Evolutionary conservation across 306 rosid species (phyloP), one percentile per base, ranked within the genome.

Genomic region (Lagenaria siceraria): DNA sequence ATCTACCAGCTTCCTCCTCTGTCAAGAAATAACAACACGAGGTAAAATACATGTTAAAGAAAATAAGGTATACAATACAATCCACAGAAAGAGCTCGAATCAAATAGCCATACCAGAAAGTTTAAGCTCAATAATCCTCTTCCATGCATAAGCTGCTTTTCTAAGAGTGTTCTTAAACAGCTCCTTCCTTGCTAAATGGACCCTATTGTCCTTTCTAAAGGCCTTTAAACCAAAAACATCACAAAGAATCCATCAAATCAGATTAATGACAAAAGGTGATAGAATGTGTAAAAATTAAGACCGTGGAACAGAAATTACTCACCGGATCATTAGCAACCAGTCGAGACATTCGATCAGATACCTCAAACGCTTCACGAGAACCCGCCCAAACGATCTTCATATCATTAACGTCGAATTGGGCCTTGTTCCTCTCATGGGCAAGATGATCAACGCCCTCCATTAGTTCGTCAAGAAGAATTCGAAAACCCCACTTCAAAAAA

Each of bases 371-470:
- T 8, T 90, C 82, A 79, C 82, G 97, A 65, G 96, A 92, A 80
- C 97, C 93, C 1, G 92, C 93, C 99, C 97, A 95, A 38, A 92
- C 88, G 85, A 95, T 80, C 81, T 92, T 95, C 97, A 95, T 89
- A 46, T 89, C 88, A 18, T 85, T 88, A 1, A 90, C 96, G 83
- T 92, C 97, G 78, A 95, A 95, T 76, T 83, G 85, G 1, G 97
- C 87, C 78, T 53, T 90, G 86, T 81, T 86, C 80, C 97, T 83
- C 85, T 95, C 99, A 35, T 76, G 59, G 35, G 91, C 89, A 78
- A 90, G 84, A 80, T 89, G 85, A 84, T 95, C 99, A 54, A 90
- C 90, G 19, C 89, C 90, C 83, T 76, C 87, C 89, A 87, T 87
- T 55, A 13, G 54, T 81, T 51, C 76, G 24, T 36, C 43, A 29